A percentile compares a stretch with the other conserved stretches of the same genome.
phyloP scores from a whole-genome alignment of 176 grass and related monocot species.

The bread wheat (Triticum aestivum) region IWGSC_CS_RefSeq_v2.1 NC_057796.1:413828405-413828904 shows the following conservation, averaged over 20 bases:
- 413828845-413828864: too few species aligned
- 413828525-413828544: constrained; percentile 83
- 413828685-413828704: not conserved
- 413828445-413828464: constrained; percentile 11
- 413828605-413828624: not conserved
- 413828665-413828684: not conserved
- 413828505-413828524: constrained; percentile 25
- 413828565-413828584: constrained; percentile 82
- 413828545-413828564: constrained; percentile 81
- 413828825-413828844: too few species aligned
- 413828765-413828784: too few species aligned
- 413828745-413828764: too few species aligned
- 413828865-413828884: too few species aligned
- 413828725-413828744: not conserved
- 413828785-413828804: too few species aligned
- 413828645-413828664: constrained; percentile 1
- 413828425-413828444: constrained; percentile 21
- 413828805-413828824: too few species aligned
- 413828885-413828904: too few species aligned
- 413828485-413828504: constrained; percentile 31
- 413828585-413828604: constrained; percentile 72
- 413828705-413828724: not conserved
- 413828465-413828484: constrained; percentile 10
- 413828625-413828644: constrained; percentile 25
- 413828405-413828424: constrained; percentile 4